Percentiles rank a stretch among this genome's conserved stretches.
Conservation (phyloP, 129 eudicot genomes). For the Saposhnikovia divaricata region DNA sequence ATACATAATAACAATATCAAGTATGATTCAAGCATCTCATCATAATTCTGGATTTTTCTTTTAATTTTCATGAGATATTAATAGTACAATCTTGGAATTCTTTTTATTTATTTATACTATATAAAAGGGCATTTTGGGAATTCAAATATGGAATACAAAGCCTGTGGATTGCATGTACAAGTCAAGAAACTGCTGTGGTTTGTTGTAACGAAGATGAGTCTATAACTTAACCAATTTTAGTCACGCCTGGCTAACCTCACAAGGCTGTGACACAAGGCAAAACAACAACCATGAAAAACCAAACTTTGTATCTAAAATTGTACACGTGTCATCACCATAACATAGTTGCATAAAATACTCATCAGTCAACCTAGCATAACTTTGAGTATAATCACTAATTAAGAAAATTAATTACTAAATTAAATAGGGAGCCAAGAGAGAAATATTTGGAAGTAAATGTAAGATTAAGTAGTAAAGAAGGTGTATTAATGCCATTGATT, state of each 20-base stretch:
- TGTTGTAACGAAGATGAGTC: background rate
- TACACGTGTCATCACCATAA: background rate
- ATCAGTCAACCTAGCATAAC: background rate
- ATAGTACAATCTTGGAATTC: background rate
- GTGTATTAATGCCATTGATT: background rate
- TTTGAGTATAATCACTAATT: background rate
- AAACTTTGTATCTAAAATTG: background rate
- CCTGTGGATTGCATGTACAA: background rate
- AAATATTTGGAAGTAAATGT: constrained; percentile 1
- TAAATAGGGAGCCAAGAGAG: background rate
- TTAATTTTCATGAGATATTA: background rate
- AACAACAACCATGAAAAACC: background rate
- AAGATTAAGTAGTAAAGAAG: background rate
- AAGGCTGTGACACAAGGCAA: background rate
- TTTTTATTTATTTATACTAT: background rate
- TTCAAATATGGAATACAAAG: background rate
- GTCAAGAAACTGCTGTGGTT: constrained; percentile 1
- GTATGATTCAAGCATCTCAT: no score
- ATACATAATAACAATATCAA: background rate
- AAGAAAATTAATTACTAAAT: background rate
- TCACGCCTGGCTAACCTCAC: background rate
- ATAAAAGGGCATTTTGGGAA: background rate
- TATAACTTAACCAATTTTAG: background rate
- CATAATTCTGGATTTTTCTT: background rate
- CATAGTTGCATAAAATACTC: background rate